These are phyloP conservation scores for Trichoderma endophyticum DNA, from an alignment of 2,329 filamentous ascomycete genomes.

Conservation along the genomic window DNA sequence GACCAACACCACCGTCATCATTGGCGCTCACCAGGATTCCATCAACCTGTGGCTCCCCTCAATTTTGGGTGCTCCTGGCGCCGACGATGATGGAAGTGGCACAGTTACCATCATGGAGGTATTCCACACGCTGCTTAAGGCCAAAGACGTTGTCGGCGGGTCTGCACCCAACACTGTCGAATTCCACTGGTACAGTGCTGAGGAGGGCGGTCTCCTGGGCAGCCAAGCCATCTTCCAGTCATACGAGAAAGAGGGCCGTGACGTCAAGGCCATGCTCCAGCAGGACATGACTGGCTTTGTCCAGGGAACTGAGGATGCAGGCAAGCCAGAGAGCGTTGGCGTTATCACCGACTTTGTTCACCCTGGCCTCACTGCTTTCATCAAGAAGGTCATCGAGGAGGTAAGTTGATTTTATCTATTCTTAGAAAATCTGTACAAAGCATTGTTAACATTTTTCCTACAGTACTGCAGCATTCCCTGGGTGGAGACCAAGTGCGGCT, in stretches of 20 bases:
- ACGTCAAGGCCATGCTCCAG: constrained; percentile 95
- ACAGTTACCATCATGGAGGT: constrained; percentile 94
- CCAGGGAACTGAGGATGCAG: constrained; percentile 76
- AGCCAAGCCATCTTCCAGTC: constrained; percentile 84
- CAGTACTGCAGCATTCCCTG: constrained; percentile 86
- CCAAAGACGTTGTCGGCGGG: constrained; percentile 66
- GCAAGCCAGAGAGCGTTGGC: constrained; percentile 79
- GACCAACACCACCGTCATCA: constrained; percentile 78
- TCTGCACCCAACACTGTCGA: constrained; percentile 82
- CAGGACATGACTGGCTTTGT: constrained; percentile 97
- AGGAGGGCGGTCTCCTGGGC: constrained; percentile 82
- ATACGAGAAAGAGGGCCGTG: constrained; percentile 69
- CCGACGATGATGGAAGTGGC: constrained; percentile 92
- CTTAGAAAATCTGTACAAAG: neutral
- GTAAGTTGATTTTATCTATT: constrained; percentile 21
- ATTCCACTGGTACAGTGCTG: constrained; percentile 94
- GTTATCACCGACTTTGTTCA: constrained; percentile 94
- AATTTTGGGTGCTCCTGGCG: constrained; percentile 79
- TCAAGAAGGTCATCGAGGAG: constrained; percentile 78
- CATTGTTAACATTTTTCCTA: neutral
- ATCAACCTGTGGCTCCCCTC: constrained; percentile 90
- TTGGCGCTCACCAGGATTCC: constrained; percentile 91
- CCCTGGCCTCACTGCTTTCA: constrained; percentile 75
- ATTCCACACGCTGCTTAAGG: constrained; percentile 73
- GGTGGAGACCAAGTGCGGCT: constrained; percentile 83